Evolutionary conservation across 306 rosid genomes (phyloP).

Genomic region (Luffa acutangula): DNA sequence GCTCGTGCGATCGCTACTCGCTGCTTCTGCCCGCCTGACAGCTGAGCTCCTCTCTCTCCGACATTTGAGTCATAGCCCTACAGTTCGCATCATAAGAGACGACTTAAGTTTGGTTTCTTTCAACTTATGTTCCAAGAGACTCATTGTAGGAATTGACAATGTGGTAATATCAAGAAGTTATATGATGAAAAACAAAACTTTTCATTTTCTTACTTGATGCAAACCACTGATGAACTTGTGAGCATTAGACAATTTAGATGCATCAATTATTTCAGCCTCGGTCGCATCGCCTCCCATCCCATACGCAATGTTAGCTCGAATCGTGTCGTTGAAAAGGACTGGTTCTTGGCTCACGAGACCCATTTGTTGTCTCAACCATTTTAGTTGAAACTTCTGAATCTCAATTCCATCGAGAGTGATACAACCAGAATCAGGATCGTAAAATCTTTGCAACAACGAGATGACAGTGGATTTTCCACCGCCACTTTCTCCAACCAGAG

Average conservation of each 20-base stretch:
- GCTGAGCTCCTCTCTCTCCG: constrained; percentile 62
- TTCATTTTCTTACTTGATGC: constrained; percentile 30
- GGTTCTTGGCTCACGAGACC: constrained; percentile 83
- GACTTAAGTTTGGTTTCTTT: neutral
- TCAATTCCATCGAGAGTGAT: constrained; percentile 55
- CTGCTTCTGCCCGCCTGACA: constrained; percentile 82
- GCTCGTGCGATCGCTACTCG: constrained; percentile 74
- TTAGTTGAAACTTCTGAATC: constrained; percentile 43
- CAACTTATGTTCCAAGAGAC: neutral
- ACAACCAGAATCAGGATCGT: constrained; percentile 54
- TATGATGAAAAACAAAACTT: neutral
- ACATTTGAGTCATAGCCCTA: constrained; percentile 61
- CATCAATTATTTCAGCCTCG: constrained; percentile 54
- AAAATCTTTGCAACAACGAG: constrained; percentile 60
- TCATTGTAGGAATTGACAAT: neutral
- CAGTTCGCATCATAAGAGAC: neutral
- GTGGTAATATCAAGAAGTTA: neutral
- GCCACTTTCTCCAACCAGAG: constrained; percentile 85
- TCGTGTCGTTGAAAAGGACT: constrained; percentile 59
- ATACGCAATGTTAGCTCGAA: constrained; percentile 55
- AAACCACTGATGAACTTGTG: constrained; percentile 60
- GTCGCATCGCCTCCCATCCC: constrained; percentile 52
- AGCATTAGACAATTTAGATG: constrained; percentile 63
- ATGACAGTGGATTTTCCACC: constrained; percentile 79
- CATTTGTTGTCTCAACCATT: constrained; percentile 72